These are phyloP conservation scores for Drechslerella coelobrocha DNA, from an alignment of 2,329 filamentous ascomycete species.

Conservation along the genomic window DNA sequence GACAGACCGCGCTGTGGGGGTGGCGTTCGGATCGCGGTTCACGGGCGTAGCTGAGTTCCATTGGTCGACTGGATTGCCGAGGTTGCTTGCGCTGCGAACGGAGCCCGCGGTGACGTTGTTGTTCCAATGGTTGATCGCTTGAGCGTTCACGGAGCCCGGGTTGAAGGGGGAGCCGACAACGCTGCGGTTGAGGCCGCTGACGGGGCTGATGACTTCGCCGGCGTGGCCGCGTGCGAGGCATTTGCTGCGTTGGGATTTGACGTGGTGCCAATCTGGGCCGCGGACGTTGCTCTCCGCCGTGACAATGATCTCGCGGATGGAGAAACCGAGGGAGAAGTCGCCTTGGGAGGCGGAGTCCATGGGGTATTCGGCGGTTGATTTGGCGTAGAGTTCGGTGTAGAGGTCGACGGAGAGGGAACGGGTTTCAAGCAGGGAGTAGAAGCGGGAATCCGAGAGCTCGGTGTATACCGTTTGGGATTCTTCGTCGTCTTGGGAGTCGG, in stretches of 20 bases:
- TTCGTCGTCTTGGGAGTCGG: slow-evolving; percentile 35
- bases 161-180: slow-evolving; percentile 42
- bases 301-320: slow-evolving; percentile 49
- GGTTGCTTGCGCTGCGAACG: slow-evolving; percentile 40
- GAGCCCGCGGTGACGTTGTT: slow-evolving; percentile 40
- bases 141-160: slow-evolving; percentile 34
- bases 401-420: slow-evolving; percentile 46
- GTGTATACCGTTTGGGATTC: slow-evolving; percentile 44
- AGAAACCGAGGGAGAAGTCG: slow-evolving; percentile 50
- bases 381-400: slow-evolving; percentile 49
- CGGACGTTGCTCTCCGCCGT: slow-evolving; percentile 46
- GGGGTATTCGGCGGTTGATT: slow-evolving; percentile 34
- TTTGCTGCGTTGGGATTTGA: slow-evolving; percentile 44
- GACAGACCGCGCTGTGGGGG: slow-evolving; percentile 30
- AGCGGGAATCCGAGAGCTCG: slow-evolving; percentile 45
- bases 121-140: slow-evolving; percentile 48
- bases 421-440: slow-evolving; percentile 47
- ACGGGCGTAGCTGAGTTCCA: slow-evolving; percentile 43
- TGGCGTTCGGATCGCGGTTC: slow-evolving; percentile 43
- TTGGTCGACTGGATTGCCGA: slow-evolving; percentile 36
- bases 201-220: slow-evolving; percentile 32
- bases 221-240: slow-evolving; percentile 45
- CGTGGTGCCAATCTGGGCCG: slow-evolving; percentile 45
- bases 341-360: slow-evolving; percentile 37
- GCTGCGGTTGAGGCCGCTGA: slow-evolving; percentile 33